Percentiles rank a stretch among this genome's conserved stretches.
Conservation (phyloP, 2,329 filamentous ascomycete species). For the Grosmannia huntii region DNA sequence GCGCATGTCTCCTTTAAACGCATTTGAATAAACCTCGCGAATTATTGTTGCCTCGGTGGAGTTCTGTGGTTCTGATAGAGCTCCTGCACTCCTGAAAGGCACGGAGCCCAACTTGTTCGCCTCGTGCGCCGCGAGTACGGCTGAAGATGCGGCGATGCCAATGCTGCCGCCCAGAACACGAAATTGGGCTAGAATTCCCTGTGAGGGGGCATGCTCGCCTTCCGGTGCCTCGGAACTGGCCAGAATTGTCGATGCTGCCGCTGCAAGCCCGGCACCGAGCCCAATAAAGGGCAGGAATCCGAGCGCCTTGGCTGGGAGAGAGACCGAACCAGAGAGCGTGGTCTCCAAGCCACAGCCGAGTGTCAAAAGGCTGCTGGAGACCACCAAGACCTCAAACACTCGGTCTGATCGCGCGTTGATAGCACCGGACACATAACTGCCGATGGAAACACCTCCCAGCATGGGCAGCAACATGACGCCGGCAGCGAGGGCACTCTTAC, state of each 20-base stretch:
- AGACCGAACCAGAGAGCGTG: constrained; percentile 21
- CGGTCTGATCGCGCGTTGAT: constrained; percentile 29
- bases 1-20: constrained; percentile 34
- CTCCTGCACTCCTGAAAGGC: constrained; percentile 13
- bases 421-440: constrained; percentile 28
- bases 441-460: constrained; percentile 33
- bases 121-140: constrained; percentile 26
- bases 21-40: constrained; percentile 26
- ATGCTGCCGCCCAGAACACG: constrained; percentile 41
- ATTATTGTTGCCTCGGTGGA: constrained; percentile 18
- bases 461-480: constrained; percentile 41
- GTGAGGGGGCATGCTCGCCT: constrained; percentile 30
- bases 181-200: constrained; percentile 38
- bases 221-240: constrained; percentile 27
- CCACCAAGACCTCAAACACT: constrained; percentile 29
- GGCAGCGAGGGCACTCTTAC: constrained; percentile 29
- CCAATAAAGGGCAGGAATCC: constrained; percentile 39
- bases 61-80: constrained; percentile 11
- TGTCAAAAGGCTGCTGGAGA: constrained; percentile 28
- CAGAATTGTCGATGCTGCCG: constrained; percentile 34
- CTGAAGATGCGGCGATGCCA: constrained; percentile 39
- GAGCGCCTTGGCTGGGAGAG: constrained; percentile 30
- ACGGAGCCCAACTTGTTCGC: constrained; percentile 17
- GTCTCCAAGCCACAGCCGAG: constrained; percentile 35
- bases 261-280: constrained; percentile 37